Base-by-base conservation (phyloP, 2,329 filamentous ascomycete species). In the Fusarium sp. region DNA sequence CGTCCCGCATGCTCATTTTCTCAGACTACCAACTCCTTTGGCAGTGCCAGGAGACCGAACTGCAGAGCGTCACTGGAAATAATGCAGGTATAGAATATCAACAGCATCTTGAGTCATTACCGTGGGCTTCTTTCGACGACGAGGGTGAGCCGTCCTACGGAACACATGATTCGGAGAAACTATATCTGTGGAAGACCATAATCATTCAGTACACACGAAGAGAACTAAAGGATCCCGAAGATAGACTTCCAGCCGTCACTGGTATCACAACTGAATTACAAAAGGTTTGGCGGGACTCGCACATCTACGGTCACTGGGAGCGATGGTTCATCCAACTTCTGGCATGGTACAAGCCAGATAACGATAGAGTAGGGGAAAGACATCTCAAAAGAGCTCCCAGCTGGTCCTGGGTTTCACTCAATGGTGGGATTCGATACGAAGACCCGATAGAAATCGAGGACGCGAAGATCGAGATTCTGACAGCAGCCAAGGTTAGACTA, bases 291-390 rank as follows among this genome's bases (percentile, higher is more conserved):
- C 22, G 5, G 0, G 62, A 67, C 0, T 53, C 46, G 0, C 29
- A 58, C 2, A 42, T 67, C 1, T 67, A 67, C 2, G 62, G 64
- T 0, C 64, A 67, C 2, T 67, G 64, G 64, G 11, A 47, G 0
- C 27, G 27, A 3, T 67, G 64, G 64, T 67, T 67, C 1, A 4
- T 67, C 2, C 45, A 67, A 1, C 36, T 67, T 1, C 15, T 67
- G 0, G 53, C 46, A 0, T 67, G 64, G 64, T 18, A 11, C 1
- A 61, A 53, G 3, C 46, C 41, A 9, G 3, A 42, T 0, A 20
- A 14, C 0, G 15, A 0, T 0, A 13, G 4, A 4, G n/a, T 18
- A 3, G 4, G 22, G 4, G 6, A 60, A 3, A 20, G 64, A 3
- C 3, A 42, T 3, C 1, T 46, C 0, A 8, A 22, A 0, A 14